Evolutionary conservation across 495 filamentous ascomycete genomes (phyloP).

Genomic region (Aspergillus nanangensis): DNA sequence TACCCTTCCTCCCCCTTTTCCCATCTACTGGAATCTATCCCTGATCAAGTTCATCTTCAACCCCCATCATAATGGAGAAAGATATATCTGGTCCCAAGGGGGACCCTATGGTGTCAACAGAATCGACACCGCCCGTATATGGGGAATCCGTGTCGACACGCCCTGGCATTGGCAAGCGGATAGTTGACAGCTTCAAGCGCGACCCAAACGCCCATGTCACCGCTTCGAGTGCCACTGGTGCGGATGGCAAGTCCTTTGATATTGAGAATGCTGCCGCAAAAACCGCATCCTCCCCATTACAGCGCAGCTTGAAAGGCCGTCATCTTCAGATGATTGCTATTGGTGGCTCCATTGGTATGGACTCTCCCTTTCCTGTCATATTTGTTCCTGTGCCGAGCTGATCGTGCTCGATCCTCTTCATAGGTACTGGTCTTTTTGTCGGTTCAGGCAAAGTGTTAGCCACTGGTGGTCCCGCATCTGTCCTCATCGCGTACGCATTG

Average conservation of each 20-base stretch:
- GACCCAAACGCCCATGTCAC: slow-evolving; percentile 66
- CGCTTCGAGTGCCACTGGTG: slow-evolving; percentile 47
- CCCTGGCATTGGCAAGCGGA: slow-evolving; percentile 35
- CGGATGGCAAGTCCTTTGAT: slow-evolving; percentile 67
- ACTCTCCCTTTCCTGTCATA: not conserved
- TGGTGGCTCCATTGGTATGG: slow-evolving; percentile 84
- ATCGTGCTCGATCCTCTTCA: not conserved
- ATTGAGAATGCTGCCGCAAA: slow-evolving; percentile 66
- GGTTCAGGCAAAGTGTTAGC: slow-evolving; percentile 75
- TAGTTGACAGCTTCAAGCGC: slow-evolving; percentile 76
- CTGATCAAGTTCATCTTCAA: not conserved
- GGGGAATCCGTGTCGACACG: slow-evolving; percentile 32
- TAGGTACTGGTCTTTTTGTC: slow-evolving; percentile 89
- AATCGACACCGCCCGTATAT: slow-evolving; percentile 28
- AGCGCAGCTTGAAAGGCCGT: slow-evolving; percentile 71
- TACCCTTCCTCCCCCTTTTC: not conserved
- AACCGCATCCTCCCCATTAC: slow-evolving; percentile 73
- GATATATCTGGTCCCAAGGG: slow-evolving; percentile 27
- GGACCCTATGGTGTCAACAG: slow-evolving; percentile 18
- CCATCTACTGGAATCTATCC: not conserved
- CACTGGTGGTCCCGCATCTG: slow-evolving; percentile 76
- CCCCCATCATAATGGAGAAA: slow-evolving; percentile 30
- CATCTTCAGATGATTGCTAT: slow-evolving; percentile 98
- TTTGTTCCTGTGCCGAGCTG: not conserved
- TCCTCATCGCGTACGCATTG: slow-evolving; percentile 76